A percentile compares a stretch with the other conserved stretches of the same genome.
These are phyloP conservation scores for Exserohilum rostratum DNA, from an alignment of 2,329 filamentous ascomycete genomes.

Conservation along the genomic window DNA sequence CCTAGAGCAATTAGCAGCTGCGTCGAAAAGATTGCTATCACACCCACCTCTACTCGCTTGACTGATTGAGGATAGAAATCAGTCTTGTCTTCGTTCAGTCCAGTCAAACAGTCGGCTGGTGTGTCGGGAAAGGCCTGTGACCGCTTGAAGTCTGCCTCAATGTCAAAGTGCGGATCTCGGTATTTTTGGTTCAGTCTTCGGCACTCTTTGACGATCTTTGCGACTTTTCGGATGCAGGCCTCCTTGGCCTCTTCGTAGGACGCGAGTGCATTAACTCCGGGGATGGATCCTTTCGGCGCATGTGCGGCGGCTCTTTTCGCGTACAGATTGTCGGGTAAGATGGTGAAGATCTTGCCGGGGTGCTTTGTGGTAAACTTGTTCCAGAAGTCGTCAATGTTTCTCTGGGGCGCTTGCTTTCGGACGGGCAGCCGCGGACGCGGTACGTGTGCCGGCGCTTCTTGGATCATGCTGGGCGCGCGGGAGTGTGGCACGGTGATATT, in stretches of 20 bases:
- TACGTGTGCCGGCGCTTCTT: conserved; percentile 26
- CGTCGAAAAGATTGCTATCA: neutral
- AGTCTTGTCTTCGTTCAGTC: conserved; percentile 48
- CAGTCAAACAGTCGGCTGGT: conserved; percentile 58
- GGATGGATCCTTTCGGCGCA: conserved; percentile 59
- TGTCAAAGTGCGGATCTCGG: conserved; percentile 83
- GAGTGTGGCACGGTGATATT: conserved; percentile 46
- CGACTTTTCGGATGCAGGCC: conserved; percentile 68
- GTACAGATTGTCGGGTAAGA: conserved; percentile 72
- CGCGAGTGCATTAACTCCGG: conserved; percentile 67
- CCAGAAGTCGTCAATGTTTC: conserved; percentile 75
- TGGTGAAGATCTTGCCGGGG: conserved; percentile 73
- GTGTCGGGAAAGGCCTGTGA: conserved; percentile 39
- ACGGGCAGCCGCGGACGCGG: conserved; percentile 32
- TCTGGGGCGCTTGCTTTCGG: conserved; percentile 66
- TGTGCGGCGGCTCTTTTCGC: conserved; percentile 64
- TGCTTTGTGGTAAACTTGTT: conserved; percentile 69
- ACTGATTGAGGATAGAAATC: conserved; percentile 70
- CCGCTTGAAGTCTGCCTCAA: conserved; percentile 74
- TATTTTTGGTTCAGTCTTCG: conserved; percentile 83
- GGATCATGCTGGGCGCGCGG: conserved; percentile 44
- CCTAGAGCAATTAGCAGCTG: conserved; percentile 54
- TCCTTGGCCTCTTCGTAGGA: conserved; percentile 76
- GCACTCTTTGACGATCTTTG: conserved; percentile 67
- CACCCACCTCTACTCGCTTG: conserved; percentile 66